phyloP scores from a whole-genome alignment of 331 rosid species.

The Arachis monticola region DNA sequence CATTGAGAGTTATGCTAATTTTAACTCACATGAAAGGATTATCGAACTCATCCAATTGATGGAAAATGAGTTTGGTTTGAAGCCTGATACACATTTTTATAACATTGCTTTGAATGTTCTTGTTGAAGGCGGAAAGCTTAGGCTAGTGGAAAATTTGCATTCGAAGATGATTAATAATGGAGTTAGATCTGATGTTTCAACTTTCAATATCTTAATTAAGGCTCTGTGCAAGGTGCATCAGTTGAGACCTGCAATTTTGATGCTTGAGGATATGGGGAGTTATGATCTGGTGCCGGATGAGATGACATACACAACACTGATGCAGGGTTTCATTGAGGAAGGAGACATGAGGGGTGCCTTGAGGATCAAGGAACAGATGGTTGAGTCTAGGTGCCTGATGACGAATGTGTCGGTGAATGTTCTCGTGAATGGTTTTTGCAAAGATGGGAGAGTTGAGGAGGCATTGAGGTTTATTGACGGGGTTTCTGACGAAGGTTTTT shows the following conservation, averaged over 20 bases:
- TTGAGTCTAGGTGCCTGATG: slow-evolving; percentile 56
- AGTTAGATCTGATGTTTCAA: slow-evolving; percentile 65
- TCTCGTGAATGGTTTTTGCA: slow-evolving; percentile 81
- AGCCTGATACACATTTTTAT: slow-evolving; percentile 64
- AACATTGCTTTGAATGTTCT: slow-evolving; percentile 65
- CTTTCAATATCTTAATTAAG: slow-evolving; percentile 77
- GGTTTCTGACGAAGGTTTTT: slow-evolving; percentile 60
- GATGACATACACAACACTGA: slow-evolving; percentile 72
- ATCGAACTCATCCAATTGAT: slow-evolving; percentile 46
- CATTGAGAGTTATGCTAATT: slow-evolving; percentile 53
- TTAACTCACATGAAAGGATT: slow-evolving; percentile 61
- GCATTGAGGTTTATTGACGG: slow-evolving; percentile 68
- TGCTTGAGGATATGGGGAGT: slow-evolving; percentile 81
- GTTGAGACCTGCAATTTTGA: slow-evolving; percentile 73
- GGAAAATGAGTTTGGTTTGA: slow-evolving; percentile 64
- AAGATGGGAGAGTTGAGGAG: slow-evolving; percentile 65
- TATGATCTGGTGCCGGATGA: slow-evolving; percentile 72
- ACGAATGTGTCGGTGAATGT: slow-evolving; percentile 70
- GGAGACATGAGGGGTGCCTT: slow-evolving; percentile 72
- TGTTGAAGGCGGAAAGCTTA: slow-evolving; percentile 72
- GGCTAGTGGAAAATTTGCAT: slow-evolving; percentile 69
- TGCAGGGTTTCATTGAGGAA: slow-evolving; percentile 80
- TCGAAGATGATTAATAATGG: slow-evolving; percentile 56
- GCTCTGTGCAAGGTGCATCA: slow-evolving; percentile 93
- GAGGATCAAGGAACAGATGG: slow-evolving; percentile 75